Conservation (phyloP, 1,284 basidiomycete species). For the Leccinum cinnamomeum region DNA sequence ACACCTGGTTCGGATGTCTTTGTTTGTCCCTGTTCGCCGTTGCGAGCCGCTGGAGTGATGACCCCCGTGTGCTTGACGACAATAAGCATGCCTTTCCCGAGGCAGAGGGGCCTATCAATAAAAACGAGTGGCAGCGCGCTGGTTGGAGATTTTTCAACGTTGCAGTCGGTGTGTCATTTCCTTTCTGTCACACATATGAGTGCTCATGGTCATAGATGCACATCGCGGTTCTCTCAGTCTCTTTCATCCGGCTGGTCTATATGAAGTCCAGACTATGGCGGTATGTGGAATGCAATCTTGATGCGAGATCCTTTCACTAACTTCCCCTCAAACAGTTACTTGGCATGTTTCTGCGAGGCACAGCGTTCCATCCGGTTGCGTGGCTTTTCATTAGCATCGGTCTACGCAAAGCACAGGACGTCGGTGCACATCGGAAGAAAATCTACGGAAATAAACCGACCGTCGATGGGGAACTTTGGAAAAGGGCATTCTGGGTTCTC, state of each 20-base stretch:
- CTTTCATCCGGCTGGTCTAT: constrained; percentile 64
- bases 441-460: constrained; percentile 48
- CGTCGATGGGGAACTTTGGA: constrained; percentile 70
- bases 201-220: constrained; percentile 39
- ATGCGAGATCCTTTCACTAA: constrained; percentile 6
- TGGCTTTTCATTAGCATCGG: constrained; percentile 71
- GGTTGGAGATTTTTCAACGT: constrained; percentile 70
- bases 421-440: constrained; percentile 64
- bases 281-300: constrained; percentile 37
- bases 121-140: constrained; percentile 50
- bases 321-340: constrained; percentile 39
- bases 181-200: background rate
- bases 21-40: constrained; percentile 68
- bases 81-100: constrained; percentile 26
- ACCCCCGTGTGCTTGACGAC: constrained; percentile 58
- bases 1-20: constrained; percentile 60
- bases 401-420: constrained; percentile 68
- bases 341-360: constrained; percentile 52
- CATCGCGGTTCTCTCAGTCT: constrained; percentile 56
- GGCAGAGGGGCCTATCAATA: constrained; percentile 23
- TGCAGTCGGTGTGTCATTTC: constrained; percentile 41
- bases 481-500: constrained; percentile 76
- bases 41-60: constrained; percentile 66
- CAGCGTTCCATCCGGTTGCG: constrained; percentile 54
- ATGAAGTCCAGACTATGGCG: constrained; percentile 68